Base-by-base conservation (phyloP, 441 rosid genomes). In the Pelargonium australe region DNA sequence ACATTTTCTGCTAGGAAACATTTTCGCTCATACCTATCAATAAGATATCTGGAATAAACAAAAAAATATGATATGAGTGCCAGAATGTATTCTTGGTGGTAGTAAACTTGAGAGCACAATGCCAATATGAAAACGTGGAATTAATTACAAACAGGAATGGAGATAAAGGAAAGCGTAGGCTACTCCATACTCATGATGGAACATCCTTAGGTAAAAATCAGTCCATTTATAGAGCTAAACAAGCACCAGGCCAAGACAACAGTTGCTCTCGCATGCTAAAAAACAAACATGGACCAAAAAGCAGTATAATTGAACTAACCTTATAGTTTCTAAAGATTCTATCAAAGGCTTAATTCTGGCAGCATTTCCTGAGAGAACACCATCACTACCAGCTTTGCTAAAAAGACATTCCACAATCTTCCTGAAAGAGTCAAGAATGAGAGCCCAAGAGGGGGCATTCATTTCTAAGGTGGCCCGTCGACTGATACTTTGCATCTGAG, bases 1-100 rank as follows among this genome's bases (percentile, higher is more conserved):
- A 77, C 71, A 67, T 83, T 75, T 70, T 91, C 92, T 5, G 81
- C 72, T 10, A 70, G 57, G 12, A 85, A 79, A 77, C 70, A 75
- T 73, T 80, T 84, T 25, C 77, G 74, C 61, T 80, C 81, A 78
- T 73, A 74, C 1, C 70, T 64, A 71, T 72, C 60, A 63, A 81
- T 76, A 72, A 87, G 70, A 68, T 77, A 76, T 77, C 95, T 93
- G 85, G 68, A 68, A 64, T 40, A 70, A 17, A 16, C 23, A 20
- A 19, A 62, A 57, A 17, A 47, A 25, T n/a, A 57, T 53, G 28
- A 55, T 17, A 17, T 55, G 25, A 55, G 23, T 5, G 12, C 23
- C 62, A 55, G 25, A 7, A 6, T 14, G 19, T 55, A 62, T 13
- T 45, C 44, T 61, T 16, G 34, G 23, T 60, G 17, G 40, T 14